These are phyloP conservation scores for Sporisorium reilianum DNA, from an alignment of 1,284 basidiomycete genomes.

Conservation along the genomic window DNA sequence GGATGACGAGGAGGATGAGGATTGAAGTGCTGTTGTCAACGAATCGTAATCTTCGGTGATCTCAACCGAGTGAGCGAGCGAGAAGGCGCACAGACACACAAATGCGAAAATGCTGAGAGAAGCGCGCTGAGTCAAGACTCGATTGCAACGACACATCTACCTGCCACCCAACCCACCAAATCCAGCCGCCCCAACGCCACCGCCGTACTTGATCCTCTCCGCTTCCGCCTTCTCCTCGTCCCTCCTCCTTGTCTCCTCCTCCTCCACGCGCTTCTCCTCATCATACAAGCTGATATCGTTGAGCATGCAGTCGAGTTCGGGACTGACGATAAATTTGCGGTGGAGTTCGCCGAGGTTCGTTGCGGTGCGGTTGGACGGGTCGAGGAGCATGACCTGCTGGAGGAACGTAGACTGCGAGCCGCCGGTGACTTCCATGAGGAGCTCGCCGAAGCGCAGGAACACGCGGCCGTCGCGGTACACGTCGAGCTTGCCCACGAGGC, in stretches of 20 bases:
- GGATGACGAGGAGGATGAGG: conserved; percentile 31
- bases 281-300: conserved; percentile 70
- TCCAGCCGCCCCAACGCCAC: conserved; percentile 5
- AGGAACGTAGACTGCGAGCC: conserved; percentile 89
- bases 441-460: conserved; percentile 57
- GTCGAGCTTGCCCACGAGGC: conserved; percentile 61
- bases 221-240: conserved; percentile 33
- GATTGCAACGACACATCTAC: background rate
- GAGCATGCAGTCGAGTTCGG: conserved; percentile 83
- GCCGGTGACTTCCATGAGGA: conserved; percentile 74
- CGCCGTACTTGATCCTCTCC: conserved; percentile 28
- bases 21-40: background rate
- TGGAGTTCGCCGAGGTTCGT: conserved; percentile 85
- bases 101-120: background rate
- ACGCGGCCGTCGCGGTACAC: conserved; percentile 64
- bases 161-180: conserved; percentile 15
- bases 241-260: conserved; percentile 11
- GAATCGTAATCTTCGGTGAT: background rate
- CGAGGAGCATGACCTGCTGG: conserved; percentile 85
- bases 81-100: background rate
- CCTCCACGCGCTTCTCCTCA: conserved; percentile 20
- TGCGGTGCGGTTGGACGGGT: conserved; percentile 75
- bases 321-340: conserved; percentile 85
- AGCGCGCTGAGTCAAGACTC: background rate
- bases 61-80: too few species aligned